phyloP scores from a whole-genome alignment of 805 yeast species.

The Hanseniaspora nectarophila region DNA sequence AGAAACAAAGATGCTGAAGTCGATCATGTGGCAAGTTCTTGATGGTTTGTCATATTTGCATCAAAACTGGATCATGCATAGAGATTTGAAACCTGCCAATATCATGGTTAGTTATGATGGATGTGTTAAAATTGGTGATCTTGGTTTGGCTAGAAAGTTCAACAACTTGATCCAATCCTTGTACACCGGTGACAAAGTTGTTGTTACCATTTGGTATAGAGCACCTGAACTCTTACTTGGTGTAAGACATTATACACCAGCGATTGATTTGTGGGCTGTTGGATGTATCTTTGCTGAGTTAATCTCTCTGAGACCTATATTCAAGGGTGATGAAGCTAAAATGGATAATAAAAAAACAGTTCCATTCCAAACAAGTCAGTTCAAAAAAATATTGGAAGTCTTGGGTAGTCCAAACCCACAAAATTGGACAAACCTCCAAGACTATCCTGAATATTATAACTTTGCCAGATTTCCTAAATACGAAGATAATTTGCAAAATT shows the following conservation, averaged over 20 bases:
- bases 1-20: slow-evolving; percentile 66
- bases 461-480: slow-evolving; percentile 40
- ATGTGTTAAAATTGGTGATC: slow-evolving; percentile 87
- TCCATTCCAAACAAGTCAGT: slow-evolving; percentile 88
- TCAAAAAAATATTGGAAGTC: slow-evolving; percentile 83
- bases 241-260: slow-evolving; percentile 83
- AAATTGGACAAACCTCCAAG: slow-evolving; percentile 67
- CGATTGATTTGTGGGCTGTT: slow-evolving; percentile 89
- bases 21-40: slow-evolving; percentile 82
- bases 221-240: slow-evolving; percentile 89
- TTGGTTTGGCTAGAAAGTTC: slow-evolving; percentile 82
- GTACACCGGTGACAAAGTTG: slow-evolving; percentile 88
- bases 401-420: slow-evolving; percentile 73
- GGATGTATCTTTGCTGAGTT: slow-evolving; percentile 92
- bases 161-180: slow-evolving; percentile 76
- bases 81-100: slow-evolving; percentile 95
- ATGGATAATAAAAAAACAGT: slow-evolving; percentile 86
- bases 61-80: slow-evolving; percentile 90
- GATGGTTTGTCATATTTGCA: slow-evolving; percentile 87
- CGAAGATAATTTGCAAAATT: slow-evolving; percentile 49
- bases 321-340: slow-evolving; percentile 95
- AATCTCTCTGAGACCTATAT: slow-evolving; percentile 77
- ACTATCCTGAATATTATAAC: slow-evolving; percentile 74
- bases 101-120: slow-evolving; percentile 89
- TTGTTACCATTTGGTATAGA: slow-evolving; percentile 93